These are phyloP conservation scores for Colletotrichum sp. DNA, from an alignment of 2,329 filamentous ascomycete species.

Conservation along the genomic window DNA sequence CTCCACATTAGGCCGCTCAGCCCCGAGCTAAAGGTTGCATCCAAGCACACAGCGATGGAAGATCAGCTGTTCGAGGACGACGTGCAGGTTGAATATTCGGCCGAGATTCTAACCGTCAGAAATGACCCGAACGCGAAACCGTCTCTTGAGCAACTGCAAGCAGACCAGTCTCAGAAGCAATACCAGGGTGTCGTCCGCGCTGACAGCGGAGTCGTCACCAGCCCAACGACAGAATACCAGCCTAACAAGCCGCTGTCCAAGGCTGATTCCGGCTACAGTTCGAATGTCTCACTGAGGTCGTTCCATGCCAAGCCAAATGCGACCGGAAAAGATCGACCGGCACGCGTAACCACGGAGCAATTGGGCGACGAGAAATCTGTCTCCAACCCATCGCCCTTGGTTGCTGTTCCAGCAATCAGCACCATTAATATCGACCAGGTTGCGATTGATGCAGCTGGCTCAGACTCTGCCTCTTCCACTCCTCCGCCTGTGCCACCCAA, in stretches of 20 bases:
- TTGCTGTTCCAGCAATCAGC: neutral
- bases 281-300: slow-evolving; percentile 62
- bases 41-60: slow-evolving; percentile 52
- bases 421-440: neutral
- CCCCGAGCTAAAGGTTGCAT: slow-evolving; percentile 47
- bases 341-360: neutral
- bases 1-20: slow-evolving; percentile 30
- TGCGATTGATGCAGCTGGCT: slow-evolving; percentile 18
- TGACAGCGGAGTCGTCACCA: slow-evolving; percentile 57
- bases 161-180: slow-evolving; percentile 23
- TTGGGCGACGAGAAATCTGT: slow-evolving; percentile 6
- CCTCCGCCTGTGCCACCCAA: slow-evolving; percentile 42
- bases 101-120: slow-evolving; percentile 44
- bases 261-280: slow-evolving; percentile 67
- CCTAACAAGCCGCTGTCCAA: slow-evolving; percentile 53
- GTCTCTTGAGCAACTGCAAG: slow-evolving; percentile 24
- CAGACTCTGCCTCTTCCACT: slow-evolving; percentile 24
- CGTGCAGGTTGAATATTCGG: slow-evolving; percentile 32
- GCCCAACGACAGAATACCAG: slow-evolving; percentile 43
- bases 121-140: slow-evolving; percentile 50
- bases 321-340: neutral
- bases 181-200: slow-evolving; percentile 35
- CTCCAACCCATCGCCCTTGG: neutral
- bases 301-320: slow-evolving; percentile 40
- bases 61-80: slow-evolving; percentile 53